phyloP scores from a whole-genome alignment of 1,284 basidiomycete species.

The Sphaerobolus stellatus region DNA sequence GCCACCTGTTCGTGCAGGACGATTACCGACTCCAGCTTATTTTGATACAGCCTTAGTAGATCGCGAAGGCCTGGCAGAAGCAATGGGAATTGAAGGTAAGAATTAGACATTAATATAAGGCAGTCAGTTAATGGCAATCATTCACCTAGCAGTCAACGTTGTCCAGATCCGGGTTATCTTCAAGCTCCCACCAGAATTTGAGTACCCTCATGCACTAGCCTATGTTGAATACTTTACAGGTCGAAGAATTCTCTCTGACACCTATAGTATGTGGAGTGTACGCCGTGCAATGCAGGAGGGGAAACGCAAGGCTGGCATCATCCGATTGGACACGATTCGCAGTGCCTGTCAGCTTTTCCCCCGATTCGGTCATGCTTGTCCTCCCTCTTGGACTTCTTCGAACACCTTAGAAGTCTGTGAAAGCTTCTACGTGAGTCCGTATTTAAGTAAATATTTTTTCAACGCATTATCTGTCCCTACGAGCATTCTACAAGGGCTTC shows the following conservation, averaged over 20 bases:
- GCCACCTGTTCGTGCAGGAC: no score
- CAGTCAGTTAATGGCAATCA: not conserved
- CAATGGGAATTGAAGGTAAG: not conserved
- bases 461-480: not conserved
- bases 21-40: not conserved
- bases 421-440: not conserved
- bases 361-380: not conserved
- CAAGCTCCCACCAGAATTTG: not conserved
- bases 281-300: not conserved
- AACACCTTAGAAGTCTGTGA: not conserved
- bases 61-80: not conserved
- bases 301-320: not conserved
- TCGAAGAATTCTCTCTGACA: not conserved
- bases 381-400: not conserved
- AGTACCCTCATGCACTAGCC: slow-evolving; percentile 17
- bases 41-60: not conserved
- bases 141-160: not conserved
- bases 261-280: not conserved
- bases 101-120: not conserved
- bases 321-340: not conserved
- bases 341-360: not conserved
- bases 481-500: no score
- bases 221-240: slow-evolving; percentile 28
- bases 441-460: not conserved
- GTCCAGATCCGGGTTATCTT: slow-evolving; percentile 7